Evolutionary conservation across 2,329 filamentous ascomycete genomes (phyloP).

Genomic region (Alternaria brassicae): DNA sequence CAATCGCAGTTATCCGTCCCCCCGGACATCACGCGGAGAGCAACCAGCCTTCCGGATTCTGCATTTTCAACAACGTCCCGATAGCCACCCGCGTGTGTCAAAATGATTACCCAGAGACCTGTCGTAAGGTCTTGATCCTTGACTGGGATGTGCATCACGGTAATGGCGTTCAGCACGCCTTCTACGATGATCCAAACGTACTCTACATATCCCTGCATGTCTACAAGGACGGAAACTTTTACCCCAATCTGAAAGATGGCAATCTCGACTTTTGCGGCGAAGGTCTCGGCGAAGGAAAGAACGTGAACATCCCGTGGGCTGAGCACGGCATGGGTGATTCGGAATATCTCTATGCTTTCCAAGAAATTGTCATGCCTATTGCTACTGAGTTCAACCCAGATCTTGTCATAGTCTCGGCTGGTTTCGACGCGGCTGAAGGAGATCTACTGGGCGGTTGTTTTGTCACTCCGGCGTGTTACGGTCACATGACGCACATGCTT

Average conservation of each 20-base stretch:
- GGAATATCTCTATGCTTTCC: conserved; percentile 96
- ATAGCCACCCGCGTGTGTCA: conserved; percentile 91
- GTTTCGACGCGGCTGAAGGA: conserved; percentile 93
- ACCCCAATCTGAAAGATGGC: conserved; percentile 70
- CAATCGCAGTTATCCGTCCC: conserved; percentile 92
- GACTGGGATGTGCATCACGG: conserved; percentile 86
- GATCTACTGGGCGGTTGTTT: conserved; percentile 93
- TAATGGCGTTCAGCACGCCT: conserved; percentile 95
- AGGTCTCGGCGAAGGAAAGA: conserved; percentile 66
- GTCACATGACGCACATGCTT: conserved; percentile 99
- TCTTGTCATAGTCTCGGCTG: conserved; percentile 91
- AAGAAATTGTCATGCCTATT: conserved; percentile 95
- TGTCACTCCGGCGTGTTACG: conserved; percentile 89
- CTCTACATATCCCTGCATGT: conserved; percentile 96
- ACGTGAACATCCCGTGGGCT: conserved; percentile 74
- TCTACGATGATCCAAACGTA: conserved; percentile 92
- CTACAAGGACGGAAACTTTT: conserved; percentile 82
- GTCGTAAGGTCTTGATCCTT: conserved; percentile 88
- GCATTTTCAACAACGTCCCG: conserved; percentile 96
- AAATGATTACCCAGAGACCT: conserved; percentile 76
- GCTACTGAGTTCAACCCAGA: conserved; percentile 93
- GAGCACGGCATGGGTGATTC: conserved; percentile 86
- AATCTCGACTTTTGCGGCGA: conserved; percentile 66
- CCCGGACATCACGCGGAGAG: conserved; percentile 95
- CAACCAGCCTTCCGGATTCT: conserved; percentile 88